Evolutionary conservation across 768 basidiomycete species (phyloP).

Genomic region (Suillus tomentosus): DNA sequence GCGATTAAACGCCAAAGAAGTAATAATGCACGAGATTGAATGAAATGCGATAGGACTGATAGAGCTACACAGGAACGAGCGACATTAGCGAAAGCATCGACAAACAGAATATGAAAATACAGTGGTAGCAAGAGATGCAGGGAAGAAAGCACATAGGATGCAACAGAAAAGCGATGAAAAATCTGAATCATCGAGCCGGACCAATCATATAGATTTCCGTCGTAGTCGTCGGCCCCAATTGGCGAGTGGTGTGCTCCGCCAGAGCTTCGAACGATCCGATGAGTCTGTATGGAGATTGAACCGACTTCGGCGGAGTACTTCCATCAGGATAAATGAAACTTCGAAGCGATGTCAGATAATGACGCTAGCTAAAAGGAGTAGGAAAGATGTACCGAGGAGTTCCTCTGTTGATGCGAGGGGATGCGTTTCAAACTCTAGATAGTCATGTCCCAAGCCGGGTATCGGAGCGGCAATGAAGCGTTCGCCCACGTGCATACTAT

Average conservation of each 20-base stretch:
- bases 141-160: slow-evolving; percentile 10
- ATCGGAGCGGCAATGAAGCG: slow-evolving; percentile 52
- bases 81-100: slow-evolving; percentile 7
- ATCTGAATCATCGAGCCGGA: neutral
- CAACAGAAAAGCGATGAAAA: neutral
- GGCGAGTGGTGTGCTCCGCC: slow-evolving; percentile 37
- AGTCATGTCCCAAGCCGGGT: slow-evolving; percentile 55
- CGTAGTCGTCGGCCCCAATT: slow-evolving; percentile 34
- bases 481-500: slow-evolving; percentile 46
- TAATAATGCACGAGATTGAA: slow-evolving; percentile 6
- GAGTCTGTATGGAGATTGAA: slow-evolving; percentile 52
- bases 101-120: neutral
- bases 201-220: slow-evolving; percentile 27
- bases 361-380: neutral
- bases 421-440: slow-evolving; percentile 57
- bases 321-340: slow-evolving; percentile 69
- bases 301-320: slow-evolving; percentile 60
- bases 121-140: slow-evolving; percentile 2
- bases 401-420: slow-evolving; percentile 51
- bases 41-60: slow-evolving; percentile 5
- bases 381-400: slow-evolving; percentile 44
- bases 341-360: neutral
- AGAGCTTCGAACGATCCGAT: slow-evolving; percentile 50
- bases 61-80: slow-evolving; percentile 12
- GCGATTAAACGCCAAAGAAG: neutral